These are phyloP conservation scores for Umbilicus rupestris DNA, from an alignment of 164 flowering plant species.

Conservation along the genomic window DNA sequence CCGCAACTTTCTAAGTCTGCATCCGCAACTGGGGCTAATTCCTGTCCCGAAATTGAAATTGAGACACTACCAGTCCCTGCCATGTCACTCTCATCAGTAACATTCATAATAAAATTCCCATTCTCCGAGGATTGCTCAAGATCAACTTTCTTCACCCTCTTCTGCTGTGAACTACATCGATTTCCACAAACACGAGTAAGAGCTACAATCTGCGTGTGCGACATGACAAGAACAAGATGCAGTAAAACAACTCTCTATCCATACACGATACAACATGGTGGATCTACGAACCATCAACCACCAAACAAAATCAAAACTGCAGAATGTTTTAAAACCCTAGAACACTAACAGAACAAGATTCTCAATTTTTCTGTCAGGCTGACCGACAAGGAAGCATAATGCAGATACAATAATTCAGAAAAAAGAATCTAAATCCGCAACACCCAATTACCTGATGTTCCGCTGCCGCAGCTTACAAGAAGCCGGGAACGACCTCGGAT, in stretches of 20 bases:
- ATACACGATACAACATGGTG: neutral
- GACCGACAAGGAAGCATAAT: too few species aligned
- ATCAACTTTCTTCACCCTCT: constrained; percentile 43
- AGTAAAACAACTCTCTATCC: too few species aligned
- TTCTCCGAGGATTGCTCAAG: constrained; percentile 21
- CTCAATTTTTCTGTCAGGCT: neutral
- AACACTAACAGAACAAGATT: neutral
- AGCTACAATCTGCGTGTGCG: too few species aligned
- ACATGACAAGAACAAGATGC: too few species aligned
- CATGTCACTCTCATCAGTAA: constrained; percentile 14
- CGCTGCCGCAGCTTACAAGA: constrained; percentile 11
- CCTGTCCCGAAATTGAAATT: constrained; percentile 19
- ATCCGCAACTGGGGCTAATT: constrained; percentile 14
- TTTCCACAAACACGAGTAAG: neutral
- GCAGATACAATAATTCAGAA: neutral
- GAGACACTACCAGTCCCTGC: constrained; percentile 10
- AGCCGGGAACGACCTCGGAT: constrained; percentile 2
- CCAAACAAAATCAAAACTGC: neutral
- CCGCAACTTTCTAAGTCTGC: constrained; percentile 11
- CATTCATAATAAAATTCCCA: too few species aligned
- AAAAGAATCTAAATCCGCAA: neutral
- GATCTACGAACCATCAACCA: neutral
- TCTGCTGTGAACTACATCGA: constrained; percentile 44
- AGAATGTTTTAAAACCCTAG: neutral
- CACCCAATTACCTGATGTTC: neutral